Evolutionary conservation across 164 flowering plant genomes (phyloP), one percentile per base, ranked within the genome.

Genomic region (Santalum album): DNA sequence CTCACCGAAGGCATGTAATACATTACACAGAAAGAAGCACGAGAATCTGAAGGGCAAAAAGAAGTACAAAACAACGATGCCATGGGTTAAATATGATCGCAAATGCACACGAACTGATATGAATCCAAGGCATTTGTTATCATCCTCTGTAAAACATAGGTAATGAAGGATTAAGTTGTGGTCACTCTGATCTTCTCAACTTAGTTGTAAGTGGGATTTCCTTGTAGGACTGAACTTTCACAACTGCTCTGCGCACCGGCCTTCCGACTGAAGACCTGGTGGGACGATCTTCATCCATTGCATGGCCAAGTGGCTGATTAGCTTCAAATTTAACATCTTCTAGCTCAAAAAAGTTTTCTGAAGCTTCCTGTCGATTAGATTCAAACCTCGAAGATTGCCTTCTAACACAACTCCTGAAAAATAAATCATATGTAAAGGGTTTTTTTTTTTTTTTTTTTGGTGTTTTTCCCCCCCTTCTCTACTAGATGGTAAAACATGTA

Each of bases 141-240:
- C 6, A 29, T 29, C 34, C 34, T 29, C 34, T n/a, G n/a, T n/a
- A n/a, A n/a, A n/a, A n/a, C n/a, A n/a, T n/a, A n/a, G n/a, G n/a
- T n/a, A n/a, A n/a, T n/a, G n/a, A n/a, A 29, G 34, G 6, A 25
- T 25, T 18, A 17, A 43, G 23, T 29, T 17, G 12, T 36, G 52
- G 49, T 78, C 70, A 79, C 53, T 70, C 70, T 10, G 58, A 1
- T 64, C 89, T 77, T 49, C 96, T 59, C 81, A 86, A 57, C 68
- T 86, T 83, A 42, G 65, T 40, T 15, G 82, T 81, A 23, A 81
- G 18, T 9, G 96, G 77, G 32, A 38, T 20, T 58, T 89, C 97
- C 58, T 79, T 84, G 77, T 84, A 89, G 32, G 87, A 77, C n/a
- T 74, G 78, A 24, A 84, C 78, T 69, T 86, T 89, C 73, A 48